Evolutionary conservation across 2,329 filamentous ascomycete genomes (phyloP), one percentile per base, ranked within the genome.

Genomic region (Onygena corvina): DNA sequence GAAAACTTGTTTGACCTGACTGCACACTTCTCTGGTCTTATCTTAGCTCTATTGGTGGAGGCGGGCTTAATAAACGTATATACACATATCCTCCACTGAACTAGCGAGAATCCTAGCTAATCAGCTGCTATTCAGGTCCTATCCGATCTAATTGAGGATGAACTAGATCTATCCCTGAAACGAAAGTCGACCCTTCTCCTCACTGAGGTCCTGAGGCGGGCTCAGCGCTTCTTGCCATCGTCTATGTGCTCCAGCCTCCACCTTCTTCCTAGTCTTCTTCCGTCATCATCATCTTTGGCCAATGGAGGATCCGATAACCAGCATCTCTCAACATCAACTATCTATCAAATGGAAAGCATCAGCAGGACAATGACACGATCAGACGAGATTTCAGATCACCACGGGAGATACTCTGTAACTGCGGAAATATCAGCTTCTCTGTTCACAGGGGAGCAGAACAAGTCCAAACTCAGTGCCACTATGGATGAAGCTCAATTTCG

Each of bases 311-410:
- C 80, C 16, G 79, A 89, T 25, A 76, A 80, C 20, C 81, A 86
- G 49, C 89, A 89, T 57, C 74, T 84, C 50, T 87, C 90, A 4
- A 89, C 87, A 5, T 83, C 87, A 5, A 93, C 93, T 14, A 86
- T 98, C 9, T 98, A 96, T 60, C 92, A 96, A 63, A 94, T 98
- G 48, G 94, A 94, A 68, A 95, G 90, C 62, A 88, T 98, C 56
- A 98, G 90, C 64, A 80, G 87, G 54, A 96, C 89, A 0, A 70
- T 98, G 11, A 93, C 93, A 61, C 78, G 88, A 50, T 93, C 86
- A 44, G 77, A 79, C 4, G 69, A 71, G n/a, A 59, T 67, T 31
- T 58, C 65, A 25, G 61, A 46, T 20, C 50, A 35, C 8, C 35
- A 23, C 21, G 46, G 46, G 12, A 18, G 46, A 27, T 68, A 70